Evolutionary conservation across 441 rosid genomes (phyloP).

Genomic region (Eutrema salsugineum): DNA sequence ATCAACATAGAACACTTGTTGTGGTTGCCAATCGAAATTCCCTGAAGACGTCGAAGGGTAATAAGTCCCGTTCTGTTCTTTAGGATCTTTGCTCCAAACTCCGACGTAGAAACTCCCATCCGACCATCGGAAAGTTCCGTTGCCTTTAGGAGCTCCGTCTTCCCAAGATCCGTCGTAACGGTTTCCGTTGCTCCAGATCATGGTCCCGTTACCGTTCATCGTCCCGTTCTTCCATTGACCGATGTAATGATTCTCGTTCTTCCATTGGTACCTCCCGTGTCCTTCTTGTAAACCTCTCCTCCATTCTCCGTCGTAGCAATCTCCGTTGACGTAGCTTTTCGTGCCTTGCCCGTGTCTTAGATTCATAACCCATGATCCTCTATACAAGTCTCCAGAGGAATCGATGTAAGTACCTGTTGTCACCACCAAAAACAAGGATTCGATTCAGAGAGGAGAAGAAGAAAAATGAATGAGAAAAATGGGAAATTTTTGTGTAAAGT

Average conservation of each 20-base stretch:
- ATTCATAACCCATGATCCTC: slow-evolving; percentile 88
- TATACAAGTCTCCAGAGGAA: slow-evolving; percentile 59
- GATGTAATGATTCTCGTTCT: slow-evolving; percentile 62
- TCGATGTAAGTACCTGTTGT: slow-evolving; percentile 58
- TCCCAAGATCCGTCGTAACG: slow-evolving; percentile 95
- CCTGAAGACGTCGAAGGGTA: slow-evolving; percentile 60
- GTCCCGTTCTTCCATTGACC: slow-evolving; percentile 83
- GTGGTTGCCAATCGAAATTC: slow-evolving; percentile 76
- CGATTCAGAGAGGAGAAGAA: not conserved
- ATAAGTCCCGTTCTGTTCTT: slow-evolving; percentile 74
- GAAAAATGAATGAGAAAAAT: not conserved
- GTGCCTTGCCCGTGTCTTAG: slow-evolving; percentile 80
- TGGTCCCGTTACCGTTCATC: slow-evolving; percentile 77
- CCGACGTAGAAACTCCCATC: slow-evolving; percentile 91
- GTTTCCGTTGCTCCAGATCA: slow-evolving; percentile 82
- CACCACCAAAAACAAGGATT: not conserved
- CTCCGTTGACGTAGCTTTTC: slow-evolving; percentile 64
- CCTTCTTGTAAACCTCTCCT: slow-evolving; percentile 83
- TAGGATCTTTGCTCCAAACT: slow-evolving; percentile 82
- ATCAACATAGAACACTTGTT: slow-evolving; percentile 50
- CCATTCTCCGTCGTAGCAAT: slow-evolving; percentile 91
- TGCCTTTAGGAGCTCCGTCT: slow-evolving; percentile 83
- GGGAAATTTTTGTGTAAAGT: not conserved
- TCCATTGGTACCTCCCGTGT: slow-evolving; percentile 89
- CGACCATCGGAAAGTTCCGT: slow-evolving; percentile 70